phyloP scores from a whole-genome alignment of 2,329 filamentous ascomycete genomes.

The Aspergillus aculeatinus region DNA sequence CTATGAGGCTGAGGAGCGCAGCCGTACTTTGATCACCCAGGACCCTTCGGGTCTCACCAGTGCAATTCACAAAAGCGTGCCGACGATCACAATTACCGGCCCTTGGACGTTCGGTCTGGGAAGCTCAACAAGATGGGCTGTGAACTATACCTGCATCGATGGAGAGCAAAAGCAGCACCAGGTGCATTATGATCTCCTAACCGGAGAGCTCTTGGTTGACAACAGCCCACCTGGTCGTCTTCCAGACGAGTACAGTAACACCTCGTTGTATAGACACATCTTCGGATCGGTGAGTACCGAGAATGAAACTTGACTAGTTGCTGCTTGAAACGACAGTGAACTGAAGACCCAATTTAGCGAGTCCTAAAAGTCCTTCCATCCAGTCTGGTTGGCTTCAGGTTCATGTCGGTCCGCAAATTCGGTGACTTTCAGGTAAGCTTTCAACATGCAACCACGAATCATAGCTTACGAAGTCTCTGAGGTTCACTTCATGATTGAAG shows the following conservation, averaged over 20 bases:
- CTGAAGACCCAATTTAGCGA: background rate
- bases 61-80: constrained; percentile 3
- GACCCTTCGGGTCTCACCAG: constrained; percentile 9
- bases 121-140: constrained; percentile 7
- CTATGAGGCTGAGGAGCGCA: constrained; percentile 1
- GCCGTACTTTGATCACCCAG: constrained; percentile 3
- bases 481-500: no score
- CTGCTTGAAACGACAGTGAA: no score
- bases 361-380: constrained; percentile 37
- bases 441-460: no score
- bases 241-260: constrained; percentile 11
- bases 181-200: constrained; percentile 15
- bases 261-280: constrained; percentile 5
- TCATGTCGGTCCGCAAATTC: no score
- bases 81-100: background rate
- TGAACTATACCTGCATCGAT: background rate
- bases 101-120: constrained; percentile 5
- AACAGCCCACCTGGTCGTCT: constrained; percentile 15
- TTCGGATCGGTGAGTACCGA: constrained; percentile 11
- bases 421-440: no score
- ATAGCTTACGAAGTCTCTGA: no score
- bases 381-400: background rate
- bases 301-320: no score
- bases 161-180: background rate
- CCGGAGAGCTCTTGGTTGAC: constrained; percentile 18